Evolutionary conservation across 805 yeast species (phyloP), one percentile per base, ranked within the genome.

Genomic region (Saccharomyces mikatae): DNA sequence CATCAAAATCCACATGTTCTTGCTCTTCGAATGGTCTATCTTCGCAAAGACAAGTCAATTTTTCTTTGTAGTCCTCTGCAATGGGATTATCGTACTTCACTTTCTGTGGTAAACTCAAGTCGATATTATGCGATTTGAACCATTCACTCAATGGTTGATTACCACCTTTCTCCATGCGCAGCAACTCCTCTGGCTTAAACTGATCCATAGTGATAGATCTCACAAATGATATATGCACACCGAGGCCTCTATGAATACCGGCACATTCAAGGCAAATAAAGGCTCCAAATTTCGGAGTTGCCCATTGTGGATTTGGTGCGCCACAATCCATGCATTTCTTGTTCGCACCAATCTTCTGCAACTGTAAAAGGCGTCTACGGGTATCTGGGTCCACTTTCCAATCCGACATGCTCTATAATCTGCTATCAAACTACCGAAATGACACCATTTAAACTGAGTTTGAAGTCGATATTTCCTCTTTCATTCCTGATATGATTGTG

Each of bases 281-380:
- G 57, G 94, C 87, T 56, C 99, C 99, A 73, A 92, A 90, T 71
- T 94, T 94, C 41, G 98, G 98, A 13, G 97, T 89, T 1, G 98
- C 97, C 99, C 99, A 94, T 71, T 94, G 99, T 9, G 99, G 99
- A 69, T 91, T 92, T 56, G 96, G 96, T 1, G 97, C 96, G 41
- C 76, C 78, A 72, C 99, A 94, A 70, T 94, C 99, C 70, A 89
- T 86, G 72, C 99, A 94, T 70, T 82, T 84, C 74, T 86, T 89
- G 76, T 90, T 89, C 13, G 76, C 85, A 28, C 92, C 96, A 49
- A 76, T 76, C 68, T 89, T 89, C 67, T 92, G 98, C 57, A 92
- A 74, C 47, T 83, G 83, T 61, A 82, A 65, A 46, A 88, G 76
- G 68, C 86, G 83, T 67, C 96, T 83, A 70, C 96, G 86, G 56